These are phyloP conservation scores for Euphorbia tirucalli DNA, from an alignment of 345 rosid species.

Conservation along the genomic window DNA sequence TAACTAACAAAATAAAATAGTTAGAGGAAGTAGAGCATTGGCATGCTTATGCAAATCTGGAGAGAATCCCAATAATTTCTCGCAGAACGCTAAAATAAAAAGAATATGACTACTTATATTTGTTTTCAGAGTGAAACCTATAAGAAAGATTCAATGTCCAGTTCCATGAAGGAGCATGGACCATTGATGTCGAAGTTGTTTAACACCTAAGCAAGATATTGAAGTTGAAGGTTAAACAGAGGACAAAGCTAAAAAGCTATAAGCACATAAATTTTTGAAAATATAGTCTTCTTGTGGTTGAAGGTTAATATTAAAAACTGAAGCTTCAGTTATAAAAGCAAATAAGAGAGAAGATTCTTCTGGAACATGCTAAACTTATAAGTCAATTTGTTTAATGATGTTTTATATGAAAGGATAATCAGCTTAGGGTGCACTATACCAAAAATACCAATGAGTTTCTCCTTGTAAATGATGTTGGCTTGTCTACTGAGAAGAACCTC, in stretches of 20 bases:
- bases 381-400: background rate
- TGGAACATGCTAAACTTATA: background rate
- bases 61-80: background rate
- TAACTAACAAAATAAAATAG: too few relatives aligned
- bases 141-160: constrained; percentile 45
- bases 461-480: constrained; percentile 75
- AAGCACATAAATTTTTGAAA: too few relatives aligned
- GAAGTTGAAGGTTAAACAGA: too few relatives aligned
- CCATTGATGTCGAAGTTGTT: constrained; percentile 69
- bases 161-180: constrained; percentile 79
- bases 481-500: constrained; percentile 79
- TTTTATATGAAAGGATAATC: background rate
- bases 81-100: background rate
- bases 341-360: background rate
- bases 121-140: too few relatives aligned
- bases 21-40: too few relatives aligned
- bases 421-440: constrained; percentile 94
- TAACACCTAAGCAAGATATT: constrained; percentile 54
- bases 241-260: too few relatives aligned
- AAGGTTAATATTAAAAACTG: too few relatives aligned
- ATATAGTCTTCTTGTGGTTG: too few relatives aligned
- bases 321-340: too few relatives aligned
- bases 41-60: too few relatives aligned
- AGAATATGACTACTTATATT: background rate
- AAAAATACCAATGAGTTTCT: constrained; percentile 64